Conservation (phyloP, 805 yeast genomes). For the Naumovozyma baii region DNA sequence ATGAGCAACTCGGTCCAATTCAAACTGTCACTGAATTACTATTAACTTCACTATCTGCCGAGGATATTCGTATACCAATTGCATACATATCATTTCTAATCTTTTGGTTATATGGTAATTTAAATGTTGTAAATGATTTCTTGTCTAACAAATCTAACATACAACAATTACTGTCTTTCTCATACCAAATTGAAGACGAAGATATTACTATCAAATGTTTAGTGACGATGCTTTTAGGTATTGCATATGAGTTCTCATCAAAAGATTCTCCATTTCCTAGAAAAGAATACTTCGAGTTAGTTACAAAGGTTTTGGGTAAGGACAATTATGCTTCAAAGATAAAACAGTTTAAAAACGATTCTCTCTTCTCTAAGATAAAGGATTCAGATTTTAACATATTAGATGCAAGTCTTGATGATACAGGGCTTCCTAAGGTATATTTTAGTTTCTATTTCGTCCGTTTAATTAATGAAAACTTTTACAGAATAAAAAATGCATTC, state of each 20-base stretch:
- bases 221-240: slow-evolving; percentile 61
- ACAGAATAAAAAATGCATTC: slow-evolving; percentile 59
- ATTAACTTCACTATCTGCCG: slow-evolving; percentile 48
- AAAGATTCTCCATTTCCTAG: slow-evolving; percentile 46
- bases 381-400: slow-evolving; percentile 39
- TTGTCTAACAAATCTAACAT: slow-evolving; percentile 56
- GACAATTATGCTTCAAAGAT: slow-evolving; percentile 70
- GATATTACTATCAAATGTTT: slow-evolving; percentile 61
- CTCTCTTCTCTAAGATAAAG: slow-evolving; percentile 42
- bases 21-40: slow-evolving; percentile 73
- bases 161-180: slow-evolving; percentile 57
- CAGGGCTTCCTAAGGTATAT: slow-evolving; percentile 81
- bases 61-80: slow-evolving; percentile 67
- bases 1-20: slow-evolving; percentile 55
- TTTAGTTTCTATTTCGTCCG: slow-evolving; percentile 56
- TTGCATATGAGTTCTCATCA: slow-evolving; percentile 74
- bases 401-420: slow-evolving; percentile 52
- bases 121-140: slow-evolving; percentile 65
- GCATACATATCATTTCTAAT: slow-evolving; percentile 70
- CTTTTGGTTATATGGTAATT: slow-evolving; percentile 71
- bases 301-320: slow-evolving; percentile 66
- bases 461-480: slow-evolving; percentile 58
- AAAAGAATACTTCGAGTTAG: slow-evolving; percentile 46
- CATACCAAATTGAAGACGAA: slow-evolving; percentile 43
- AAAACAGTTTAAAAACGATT: slow-evolving; percentile 57